phyloP scores from a whole-genome alignment of 2,329 filamentous ascomycete species.

The Metarhizium guizhouense region DNA sequence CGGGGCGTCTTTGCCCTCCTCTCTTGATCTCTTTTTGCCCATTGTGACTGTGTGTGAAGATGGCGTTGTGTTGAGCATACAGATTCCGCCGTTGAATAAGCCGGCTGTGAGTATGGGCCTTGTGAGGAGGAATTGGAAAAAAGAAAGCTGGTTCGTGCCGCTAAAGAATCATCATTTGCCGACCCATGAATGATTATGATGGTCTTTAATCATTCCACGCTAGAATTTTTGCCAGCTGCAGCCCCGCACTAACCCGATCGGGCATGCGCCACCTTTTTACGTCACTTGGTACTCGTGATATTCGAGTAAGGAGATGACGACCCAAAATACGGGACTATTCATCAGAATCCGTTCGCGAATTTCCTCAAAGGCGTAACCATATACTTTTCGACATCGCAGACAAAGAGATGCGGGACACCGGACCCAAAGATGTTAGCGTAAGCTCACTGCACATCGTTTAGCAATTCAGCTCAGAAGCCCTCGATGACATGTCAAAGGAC shows the following conservation, averaged over 20 bases:
- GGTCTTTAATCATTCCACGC: neutral
- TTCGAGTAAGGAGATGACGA: neutral
- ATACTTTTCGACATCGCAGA: no score
- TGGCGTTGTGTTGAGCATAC: neutral
- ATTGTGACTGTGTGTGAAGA: slow-evolving; percentile 19
- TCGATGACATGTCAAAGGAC: no score
- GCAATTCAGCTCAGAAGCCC: no score
- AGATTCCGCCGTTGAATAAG: neutral
- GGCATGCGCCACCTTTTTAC: neutral
- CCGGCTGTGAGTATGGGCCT: neutral
- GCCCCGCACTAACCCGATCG: neutral
- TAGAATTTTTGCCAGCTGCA: neutral
- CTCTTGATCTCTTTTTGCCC: slow-evolving; percentile 43
- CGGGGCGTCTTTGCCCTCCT: slow-evolving; percentile 34
- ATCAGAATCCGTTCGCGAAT: neutral
- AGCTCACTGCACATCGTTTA: no score
- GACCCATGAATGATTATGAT: neutral
- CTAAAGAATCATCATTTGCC: neutral
- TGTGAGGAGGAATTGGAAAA: neutral
- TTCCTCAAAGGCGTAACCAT: neutral
- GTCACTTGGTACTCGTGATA: neutral
- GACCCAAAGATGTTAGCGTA: no score
- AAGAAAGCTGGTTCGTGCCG: neutral
- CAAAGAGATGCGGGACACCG: no score
- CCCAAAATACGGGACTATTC: neutral